A percentile compares a stretch with the other conserved stretches of the same genome.
phyloP scores from a whole-genome alignment of 371 early-diverging fungal genomes.

The Zychaea mexicana region DNA sequence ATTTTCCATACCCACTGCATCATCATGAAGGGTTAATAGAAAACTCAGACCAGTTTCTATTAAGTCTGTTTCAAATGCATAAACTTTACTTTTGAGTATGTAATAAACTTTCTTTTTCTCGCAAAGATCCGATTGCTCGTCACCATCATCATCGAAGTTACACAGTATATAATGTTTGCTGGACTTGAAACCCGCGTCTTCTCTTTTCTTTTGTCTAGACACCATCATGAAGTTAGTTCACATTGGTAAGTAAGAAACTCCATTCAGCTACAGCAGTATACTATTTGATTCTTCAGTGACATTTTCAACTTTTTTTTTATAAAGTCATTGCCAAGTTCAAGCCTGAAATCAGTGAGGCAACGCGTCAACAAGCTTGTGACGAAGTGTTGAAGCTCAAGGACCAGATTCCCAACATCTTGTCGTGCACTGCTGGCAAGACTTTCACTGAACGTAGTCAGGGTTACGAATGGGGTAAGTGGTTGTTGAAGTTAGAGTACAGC shows the following conservation, averaged over 20 bases:
- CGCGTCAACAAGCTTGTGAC: slow-evolving; percentile 16
- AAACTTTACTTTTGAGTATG: no score
- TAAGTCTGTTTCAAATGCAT: no score
- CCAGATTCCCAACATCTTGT: slow-evolving; percentile 32
- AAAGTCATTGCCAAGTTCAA: slow-evolving; percentile 52
- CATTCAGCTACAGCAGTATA: neutral
- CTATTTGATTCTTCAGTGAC: neutral
- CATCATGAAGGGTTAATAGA: no score
- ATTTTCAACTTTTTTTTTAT: neutral
- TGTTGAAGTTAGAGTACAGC: no score
- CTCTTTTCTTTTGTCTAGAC: slow-evolving; percentile 1
- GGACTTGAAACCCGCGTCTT: neutral
- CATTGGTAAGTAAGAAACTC: slow-evolving; percentile 31
- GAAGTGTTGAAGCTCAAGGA: slow-evolving; percentile 40
- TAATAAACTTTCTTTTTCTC: no score
- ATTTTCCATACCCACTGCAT: no score
- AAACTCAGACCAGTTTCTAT: no score
- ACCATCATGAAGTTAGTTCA: slow-evolving; percentile 33
- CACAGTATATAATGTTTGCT: no score
- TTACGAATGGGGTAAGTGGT: slow-evolving; percentile 39
- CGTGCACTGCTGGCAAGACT: slow-evolving; percentile 43
- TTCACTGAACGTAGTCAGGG: slow-evolving; percentile 52
- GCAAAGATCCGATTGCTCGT: no score
- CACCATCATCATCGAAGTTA: no score
- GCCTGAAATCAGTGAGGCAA: slow-evolving; percentile 32